phyloP scores from a whole-genome alignment of 352 stramenopile genomes.

The Phytophthora agathidicida region DNA sequence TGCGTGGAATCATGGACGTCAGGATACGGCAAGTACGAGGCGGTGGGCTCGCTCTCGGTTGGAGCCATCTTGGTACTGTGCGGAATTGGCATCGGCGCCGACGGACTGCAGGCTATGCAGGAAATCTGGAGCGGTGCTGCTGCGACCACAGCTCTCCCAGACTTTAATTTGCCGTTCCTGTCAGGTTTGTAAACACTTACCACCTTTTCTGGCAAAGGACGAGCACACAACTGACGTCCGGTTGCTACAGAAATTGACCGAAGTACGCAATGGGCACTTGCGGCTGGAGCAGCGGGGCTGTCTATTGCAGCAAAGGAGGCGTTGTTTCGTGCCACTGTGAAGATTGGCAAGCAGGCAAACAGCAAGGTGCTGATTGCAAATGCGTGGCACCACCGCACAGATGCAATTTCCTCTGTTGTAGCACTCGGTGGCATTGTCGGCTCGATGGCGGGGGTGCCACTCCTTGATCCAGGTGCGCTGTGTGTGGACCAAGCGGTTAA shows the following conservation, averaged over 20 bases:
- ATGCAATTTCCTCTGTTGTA: conserved; percentile 91
- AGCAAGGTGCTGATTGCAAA: conserved; percentile 97
- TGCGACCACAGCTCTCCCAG: conserved; percentile 27
- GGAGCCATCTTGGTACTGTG: conserved; percentile 83
- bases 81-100: conserved; percentile 69
- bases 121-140: conserved; percentile 56
- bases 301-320: conserved; percentile 95
- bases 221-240: background rate
- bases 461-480: conserved; percentile 70
- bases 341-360: conserved; percentile 92
- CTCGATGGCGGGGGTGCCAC: conserved; percentile 67
- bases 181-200: conserved; percentile 29
- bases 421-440: conserved; percentile 81
- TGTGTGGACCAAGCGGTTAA: background rate
- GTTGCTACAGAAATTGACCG: conserved; percentile 47
- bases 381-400: conserved; percentile 95
- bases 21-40: conserved; percentile 92
- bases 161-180: conserved; percentile 55
- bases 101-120: conserved; percentile 78
- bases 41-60: conserved; percentile 86
- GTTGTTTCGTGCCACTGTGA: conserved; percentile 93
- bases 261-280: conserved; percentile 68
- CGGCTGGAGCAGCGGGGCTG: conserved; percentile 81
- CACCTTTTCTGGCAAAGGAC: background rate
- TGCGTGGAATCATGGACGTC: background rate